Base-by-base conservation (phyloP, 352 stramenopile species). In the Phytophthora megakarya region DNA sequence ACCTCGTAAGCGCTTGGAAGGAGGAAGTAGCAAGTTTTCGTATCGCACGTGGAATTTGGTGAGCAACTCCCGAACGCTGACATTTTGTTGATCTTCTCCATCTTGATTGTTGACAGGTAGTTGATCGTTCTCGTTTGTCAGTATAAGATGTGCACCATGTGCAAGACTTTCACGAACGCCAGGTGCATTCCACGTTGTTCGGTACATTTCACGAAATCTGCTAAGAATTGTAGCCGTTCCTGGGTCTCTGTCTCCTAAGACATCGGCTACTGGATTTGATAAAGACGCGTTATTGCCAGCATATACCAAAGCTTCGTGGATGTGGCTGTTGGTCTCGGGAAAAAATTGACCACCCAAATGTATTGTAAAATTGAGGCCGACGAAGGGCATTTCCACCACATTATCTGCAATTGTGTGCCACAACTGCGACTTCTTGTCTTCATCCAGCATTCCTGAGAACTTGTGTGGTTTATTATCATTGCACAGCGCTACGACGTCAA, bases 181-280 rank as follows among this genome's bases (percentile, higher is more conserved):
- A 28, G 84, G 82, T 13, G 75, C 54, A 35, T 75, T 90, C 84
- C 84, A 93, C 4, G 59, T 42, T 5, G 80, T 38, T n/a, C 84
- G 72, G 25, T 87, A 86, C 22, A 78, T 63, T 35, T 89, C 57
- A 1, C 80, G 75, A 25, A 93, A 55, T 12, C 78, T 72, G 1
- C 75, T 56, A 6, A 72, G 46, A 25, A 87, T 60, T 0, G 40
- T 40, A 37, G 25, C 26, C 10, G 47, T 37, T 4, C 16, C 28
- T 1, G 18, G 1, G 9, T 38, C 47, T 39, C 42, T 18, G 19
- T 23, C 16, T 33, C 50, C 18, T 35, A 6, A 1, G 18, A 18
- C 15, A 11, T 54, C 30, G 30, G 13, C 30, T 1, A 35, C 37
- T 47, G 11, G 3, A 50, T 55, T 38, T 50, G 21, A 18, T 13